These are phyloP conservation scores for Kickxella alabastrina DNA, from an alignment of 192 early-diverging fungal genomes.

Conservation along the genomic window DNA sequence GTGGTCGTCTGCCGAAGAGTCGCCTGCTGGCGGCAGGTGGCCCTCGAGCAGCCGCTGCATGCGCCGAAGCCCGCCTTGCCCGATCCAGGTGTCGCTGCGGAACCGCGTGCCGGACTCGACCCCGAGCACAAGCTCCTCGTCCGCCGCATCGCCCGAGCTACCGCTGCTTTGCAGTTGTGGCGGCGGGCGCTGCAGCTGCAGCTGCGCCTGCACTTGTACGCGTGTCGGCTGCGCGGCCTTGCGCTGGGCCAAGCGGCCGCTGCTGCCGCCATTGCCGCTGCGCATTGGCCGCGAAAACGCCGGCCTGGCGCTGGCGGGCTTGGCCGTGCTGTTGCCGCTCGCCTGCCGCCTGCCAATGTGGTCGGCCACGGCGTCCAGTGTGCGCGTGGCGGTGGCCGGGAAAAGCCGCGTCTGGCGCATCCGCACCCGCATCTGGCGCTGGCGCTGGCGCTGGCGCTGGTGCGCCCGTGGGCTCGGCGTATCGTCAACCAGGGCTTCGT, in stretches of 20 bases:
- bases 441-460: not conserved
- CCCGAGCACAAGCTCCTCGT: not conserved
- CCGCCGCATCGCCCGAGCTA: not conserved
- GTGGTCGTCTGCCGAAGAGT: not conserved
- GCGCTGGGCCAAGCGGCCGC: not conserved
- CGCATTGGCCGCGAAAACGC: not conserved
- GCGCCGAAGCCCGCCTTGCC: constrained; percentile 29
- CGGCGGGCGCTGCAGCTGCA: not conserved
- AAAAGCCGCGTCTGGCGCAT: constrained; percentile 30
- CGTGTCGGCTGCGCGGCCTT: constrained; percentile 1
- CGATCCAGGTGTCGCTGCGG: constrained; percentile 30
- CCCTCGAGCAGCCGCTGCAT: constrained; percentile 11
- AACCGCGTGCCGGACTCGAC: constrained; percentile 36
- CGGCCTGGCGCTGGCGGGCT: not conserved
- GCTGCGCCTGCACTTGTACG: not conserved
- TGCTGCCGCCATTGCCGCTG: not conserved
- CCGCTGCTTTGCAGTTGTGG: not conserved
- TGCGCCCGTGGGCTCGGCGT: not conserved
- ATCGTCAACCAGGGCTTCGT: constrained; percentile 19
- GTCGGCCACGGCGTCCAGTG: constrained; percentile 16
- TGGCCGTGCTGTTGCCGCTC: no score
- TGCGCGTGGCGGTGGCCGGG: not conserved
- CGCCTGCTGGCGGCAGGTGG: not conserved
- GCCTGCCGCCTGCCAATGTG: no score
- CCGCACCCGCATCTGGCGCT: not conserved